Percentiles rank a stretch among this genome's conserved stretches.
phyloP scores from a whole-genome alignment of 2,329 filamentous ascomycete genomes.

The Pseudocercospora fuligena region DNA sequence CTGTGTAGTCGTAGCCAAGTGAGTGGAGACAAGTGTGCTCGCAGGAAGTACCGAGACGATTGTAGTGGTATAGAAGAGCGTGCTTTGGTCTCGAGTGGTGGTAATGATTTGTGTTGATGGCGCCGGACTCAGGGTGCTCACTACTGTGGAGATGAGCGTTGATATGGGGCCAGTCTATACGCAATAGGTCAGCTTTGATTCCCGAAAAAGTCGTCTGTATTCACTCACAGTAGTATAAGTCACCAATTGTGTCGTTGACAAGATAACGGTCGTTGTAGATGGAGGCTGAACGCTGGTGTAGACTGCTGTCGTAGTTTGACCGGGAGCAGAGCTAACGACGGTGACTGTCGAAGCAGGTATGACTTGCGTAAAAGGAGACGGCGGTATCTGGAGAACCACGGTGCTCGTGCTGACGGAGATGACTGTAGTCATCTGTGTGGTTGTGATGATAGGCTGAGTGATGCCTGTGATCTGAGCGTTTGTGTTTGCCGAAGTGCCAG shows the following conservation, averaged over 20 bases:
- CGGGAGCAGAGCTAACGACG: background rate
- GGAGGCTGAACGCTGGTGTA: slow-evolving; percentile 1
- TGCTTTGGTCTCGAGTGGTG: background rate
- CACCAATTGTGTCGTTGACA: background rate
- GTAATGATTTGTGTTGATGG: background rate
- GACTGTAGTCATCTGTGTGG: background rate
- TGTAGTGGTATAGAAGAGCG: background rate
- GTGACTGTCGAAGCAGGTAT: slow-evolving; percentile 1
- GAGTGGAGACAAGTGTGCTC: background rate
- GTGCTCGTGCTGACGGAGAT: background rate
- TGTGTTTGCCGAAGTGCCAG: background rate
- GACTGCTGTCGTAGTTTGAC: background rate
- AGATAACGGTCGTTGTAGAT: background rate
- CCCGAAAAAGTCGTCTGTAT: background rate
- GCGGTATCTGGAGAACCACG: background rate
- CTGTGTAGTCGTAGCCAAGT: background rate
- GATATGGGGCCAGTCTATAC: background rate
- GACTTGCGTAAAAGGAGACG: background rate
- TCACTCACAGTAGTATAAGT: slow-evolving; percentile 1
- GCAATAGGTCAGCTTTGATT: background rate
- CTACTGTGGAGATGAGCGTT: background rate
- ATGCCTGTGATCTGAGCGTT: background rate
- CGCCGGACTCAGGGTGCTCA: background rate
- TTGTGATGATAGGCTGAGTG: background rate
- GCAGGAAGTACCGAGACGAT: background rate